These are phyloP conservation scores for Turnera subulata DNA, from an alignment of 345 rosid species.

Conservation along the genomic window DNA sequence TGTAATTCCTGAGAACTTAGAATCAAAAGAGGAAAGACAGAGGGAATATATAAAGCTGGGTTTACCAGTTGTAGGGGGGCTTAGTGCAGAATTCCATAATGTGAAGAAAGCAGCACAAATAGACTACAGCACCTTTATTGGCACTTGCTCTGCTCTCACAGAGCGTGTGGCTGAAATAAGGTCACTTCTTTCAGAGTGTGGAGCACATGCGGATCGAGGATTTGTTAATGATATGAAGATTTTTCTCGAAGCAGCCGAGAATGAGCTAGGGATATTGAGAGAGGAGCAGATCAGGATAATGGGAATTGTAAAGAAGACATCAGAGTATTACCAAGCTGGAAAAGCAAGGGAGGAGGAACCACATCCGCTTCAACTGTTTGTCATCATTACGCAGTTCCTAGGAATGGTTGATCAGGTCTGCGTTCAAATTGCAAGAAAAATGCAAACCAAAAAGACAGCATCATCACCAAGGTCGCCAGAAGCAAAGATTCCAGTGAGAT, in stretches of 20 bases:
- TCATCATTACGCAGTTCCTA: constrained; percentile 66
- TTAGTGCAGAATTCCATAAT: constrained; percentile 64
- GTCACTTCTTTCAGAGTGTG: constrained; percentile 29
- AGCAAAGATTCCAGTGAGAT: constrained; percentile 40
- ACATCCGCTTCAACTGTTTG: constrained; percentile 54
- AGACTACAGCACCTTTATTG: constrained; percentile 43
- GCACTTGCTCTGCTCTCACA: constrained; percentile 44
- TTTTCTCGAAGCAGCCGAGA: constrained; percentile 56
- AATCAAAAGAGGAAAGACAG: constrained; percentile 50
- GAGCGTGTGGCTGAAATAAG: constrained; percentile 43
- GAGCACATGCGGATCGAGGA: constrained; percentile 24
- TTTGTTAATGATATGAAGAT: constrained; percentile 52
- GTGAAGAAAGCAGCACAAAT: constrained; percentile 78
- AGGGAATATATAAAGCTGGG: constrained; percentile 64
- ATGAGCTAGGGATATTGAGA: constrained; percentile 41
- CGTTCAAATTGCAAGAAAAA: constrained; percentile 52
- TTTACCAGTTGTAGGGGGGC: constrained; percentile 68
- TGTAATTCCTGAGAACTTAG: constrained; percentile 11
- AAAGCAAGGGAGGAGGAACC: constrained; percentile 39
- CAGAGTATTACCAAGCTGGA: constrained; percentile 77
- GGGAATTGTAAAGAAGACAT: constrained; percentile 64
- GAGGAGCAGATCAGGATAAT: constrained; percentile 53
- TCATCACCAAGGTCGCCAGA: constrained; percentile 30
- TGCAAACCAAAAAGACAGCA: constrained; percentile 48
- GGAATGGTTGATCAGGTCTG: constrained; percentile 75